These are phyloP conservation scores for Herpetospermum pedunculosum DNA, from an alignment of 306 rosid species.

Conservation along the genomic window DNA sequence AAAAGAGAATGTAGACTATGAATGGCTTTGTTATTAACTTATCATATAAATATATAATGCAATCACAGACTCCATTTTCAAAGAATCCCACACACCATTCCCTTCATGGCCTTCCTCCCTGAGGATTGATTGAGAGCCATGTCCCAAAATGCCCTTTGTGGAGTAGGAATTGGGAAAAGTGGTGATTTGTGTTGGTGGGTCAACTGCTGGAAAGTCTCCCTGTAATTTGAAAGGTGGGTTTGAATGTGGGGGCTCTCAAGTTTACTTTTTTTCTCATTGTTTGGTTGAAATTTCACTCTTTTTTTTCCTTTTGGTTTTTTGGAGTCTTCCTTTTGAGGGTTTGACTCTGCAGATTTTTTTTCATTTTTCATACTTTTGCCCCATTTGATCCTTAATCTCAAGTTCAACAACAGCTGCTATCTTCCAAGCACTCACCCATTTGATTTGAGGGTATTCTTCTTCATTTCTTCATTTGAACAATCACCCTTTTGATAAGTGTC, in stretches of 20 bases:
- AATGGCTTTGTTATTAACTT: conserved; percentile 6
- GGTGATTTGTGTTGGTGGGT: conserved; percentile 3
- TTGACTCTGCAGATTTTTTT: not conserved
- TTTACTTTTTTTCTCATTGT: not conserved
- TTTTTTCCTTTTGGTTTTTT: not conserved
- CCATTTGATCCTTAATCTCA: not conserved
- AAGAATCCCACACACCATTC: conserved; percentile 6
- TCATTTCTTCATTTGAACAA: conserved; percentile 4
- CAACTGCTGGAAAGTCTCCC: conserved; percentile 1
- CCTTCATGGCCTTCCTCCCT: conserved; percentile 6
- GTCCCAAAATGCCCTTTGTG: conserved; percentile 1
- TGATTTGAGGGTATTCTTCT: not conserved
- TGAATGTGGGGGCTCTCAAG: not conserved
- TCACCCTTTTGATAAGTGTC: not conserved
- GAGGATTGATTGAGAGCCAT: too few species aligned
- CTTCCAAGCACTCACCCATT: conserved; percentile 1
- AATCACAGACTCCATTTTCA: not conserved
- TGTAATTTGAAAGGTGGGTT: conserved; percentile 6
- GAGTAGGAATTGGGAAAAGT: conserved; percentile 13
- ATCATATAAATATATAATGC: conserved; percentile 6
- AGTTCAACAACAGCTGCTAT: not conserved
- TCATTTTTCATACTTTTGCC: not conserved
- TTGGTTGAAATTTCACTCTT: not conserved
- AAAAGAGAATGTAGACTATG: not conserved
- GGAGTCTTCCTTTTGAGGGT: not conserved